Conservation (phyloP, 208 protist genomes). For the Leishmania major region DNA sequence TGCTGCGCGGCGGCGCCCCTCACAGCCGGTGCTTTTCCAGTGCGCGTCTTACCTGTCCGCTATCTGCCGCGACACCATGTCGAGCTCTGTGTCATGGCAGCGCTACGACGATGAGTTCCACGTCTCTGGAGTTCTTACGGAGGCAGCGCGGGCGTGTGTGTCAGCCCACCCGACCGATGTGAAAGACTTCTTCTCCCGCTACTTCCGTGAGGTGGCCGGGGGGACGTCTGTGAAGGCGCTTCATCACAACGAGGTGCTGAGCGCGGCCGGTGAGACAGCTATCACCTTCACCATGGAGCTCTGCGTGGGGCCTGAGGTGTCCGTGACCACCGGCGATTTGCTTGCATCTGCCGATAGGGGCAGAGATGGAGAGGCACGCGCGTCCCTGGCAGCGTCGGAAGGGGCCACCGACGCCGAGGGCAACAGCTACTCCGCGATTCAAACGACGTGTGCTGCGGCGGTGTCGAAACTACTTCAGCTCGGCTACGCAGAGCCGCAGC, state of each 20-base stretch:
- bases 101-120: constrained; percentile 74
- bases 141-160: constrained; percentile 79
- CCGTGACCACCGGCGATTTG: constrained; percentile 13
- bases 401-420: neutral
- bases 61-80: constrained; percentile 1
- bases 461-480: constrained; percentile 25
- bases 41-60: neutral
- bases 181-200: constrained; percentile 65
- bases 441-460: constrained; percentile 1
- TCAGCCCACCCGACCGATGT: constrained; percentile 51
- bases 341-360: neutral
- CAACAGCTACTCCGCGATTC: neutral
- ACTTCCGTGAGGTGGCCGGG: constrained; percentile 57
- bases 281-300: constrained; percentile 33
- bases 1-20: neutral
- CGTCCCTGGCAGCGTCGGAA: neutral
- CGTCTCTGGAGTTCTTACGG: constrained; percentile 70
- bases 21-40: neutral
- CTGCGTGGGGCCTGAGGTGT: constrained; percentile 20
- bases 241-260: constrained; percentile 31
- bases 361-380: neutral
- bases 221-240: constrained; percentile 44
- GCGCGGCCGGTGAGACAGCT: constrained; percentile 24
- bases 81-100: constrained; percentile 66
- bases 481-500: constrained; percentile 33